These are phyloP conservation scores for Panaeolus cyanescens DNA, from an alignment of 768 basidiomycete genomes.

Conservation along the genomic window DNA sequence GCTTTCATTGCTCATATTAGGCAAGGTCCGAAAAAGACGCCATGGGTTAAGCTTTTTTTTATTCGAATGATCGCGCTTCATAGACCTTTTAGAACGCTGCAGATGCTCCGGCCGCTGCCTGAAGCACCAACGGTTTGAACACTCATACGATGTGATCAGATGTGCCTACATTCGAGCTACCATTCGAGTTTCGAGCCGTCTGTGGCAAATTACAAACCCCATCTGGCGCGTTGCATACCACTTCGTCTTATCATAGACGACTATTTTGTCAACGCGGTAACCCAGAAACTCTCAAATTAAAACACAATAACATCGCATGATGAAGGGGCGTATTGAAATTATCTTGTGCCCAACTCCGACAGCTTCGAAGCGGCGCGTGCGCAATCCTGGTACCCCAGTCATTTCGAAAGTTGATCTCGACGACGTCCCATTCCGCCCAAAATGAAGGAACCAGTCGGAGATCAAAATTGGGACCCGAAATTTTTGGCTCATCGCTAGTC, in stretches of 20 bases:
- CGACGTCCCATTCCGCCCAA: background rate
- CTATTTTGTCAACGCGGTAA: background rate
- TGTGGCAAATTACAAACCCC: background rate
- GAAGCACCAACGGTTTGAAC: background rate
- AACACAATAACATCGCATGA: background rate
- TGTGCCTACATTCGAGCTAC: no score
- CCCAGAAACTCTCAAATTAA: background rate
- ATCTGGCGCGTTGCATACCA: background rate
- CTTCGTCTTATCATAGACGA: background rate
- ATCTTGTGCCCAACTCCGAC: background rate
- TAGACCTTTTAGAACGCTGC: background rate
- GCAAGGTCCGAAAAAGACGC: background rate
- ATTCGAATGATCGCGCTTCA: background rate
- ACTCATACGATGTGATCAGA: background rate
- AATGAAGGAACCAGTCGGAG: background rate
- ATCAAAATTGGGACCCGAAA: background rate
- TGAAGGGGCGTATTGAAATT: background rate
- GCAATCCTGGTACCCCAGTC: background rate
- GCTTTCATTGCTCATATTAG: background rate
- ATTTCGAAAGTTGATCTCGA: background rate
- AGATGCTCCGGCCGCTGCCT: conserved; percentile 1
- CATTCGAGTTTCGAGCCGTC: background rate
- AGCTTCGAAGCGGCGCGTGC: background rate
- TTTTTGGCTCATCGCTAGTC: background rate
- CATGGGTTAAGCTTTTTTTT: background rate